phyloP scores from a whole-genome alignment of 306 rosid genomes.

The Senna tora region DNA sequence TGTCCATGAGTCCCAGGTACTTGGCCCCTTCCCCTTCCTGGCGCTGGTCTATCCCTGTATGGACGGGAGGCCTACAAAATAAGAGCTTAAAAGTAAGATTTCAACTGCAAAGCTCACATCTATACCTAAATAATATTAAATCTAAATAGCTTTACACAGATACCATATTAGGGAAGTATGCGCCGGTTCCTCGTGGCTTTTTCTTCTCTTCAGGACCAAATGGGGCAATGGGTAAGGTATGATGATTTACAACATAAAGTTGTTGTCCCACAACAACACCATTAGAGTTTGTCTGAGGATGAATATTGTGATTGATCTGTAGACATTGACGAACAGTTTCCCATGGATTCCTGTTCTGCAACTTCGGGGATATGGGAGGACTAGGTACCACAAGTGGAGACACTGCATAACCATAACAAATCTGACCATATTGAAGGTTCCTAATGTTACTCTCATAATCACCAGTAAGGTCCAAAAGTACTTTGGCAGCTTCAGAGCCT shows the following conservation, averaged over 20 bases:
- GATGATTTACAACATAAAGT: constrained; percentile 49
- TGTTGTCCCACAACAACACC: constrained; percentile 49
- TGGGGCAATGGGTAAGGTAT: constrained; percentile 43
- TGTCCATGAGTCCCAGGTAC: constrained; percentile 49
- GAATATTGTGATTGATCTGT: constrained; percentile 48
- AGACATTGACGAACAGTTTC: constrained; percentile 47
- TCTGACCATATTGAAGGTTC: constrained; percentile 61
- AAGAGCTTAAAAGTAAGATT: constrained; percentile 41
- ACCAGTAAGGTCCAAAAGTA: constrained; percentile 73
- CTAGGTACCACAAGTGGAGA: constrained; percentile 52
- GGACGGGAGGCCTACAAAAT: constrained; percentile 58
- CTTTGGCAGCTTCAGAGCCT: constrained; percentile 48
- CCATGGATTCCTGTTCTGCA: constrained; percentile 59
- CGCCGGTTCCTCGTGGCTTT: constrained; percentile 73
- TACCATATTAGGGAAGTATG: constrained; percentile 80
- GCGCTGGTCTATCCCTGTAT: constrained; percentile 50
- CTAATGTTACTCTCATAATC: constrained; percentile 64
- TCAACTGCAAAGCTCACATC: neutral
- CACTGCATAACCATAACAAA: constrained; percentile 52
- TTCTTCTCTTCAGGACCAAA: constrained; percentile 60
- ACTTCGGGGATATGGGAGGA: constrained; percentile 61
- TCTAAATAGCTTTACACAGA: constrained; percentile 25
- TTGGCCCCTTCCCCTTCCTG: constrained; percentile 61
- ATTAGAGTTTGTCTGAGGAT: constrained; percentile 52
- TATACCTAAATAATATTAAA: constrained; percentile 21